These are phyloP conservation scores for Huiozyma naganishii DNA, from an alignment of 805 yeast species.

Conservation along the genomic window DNA sequence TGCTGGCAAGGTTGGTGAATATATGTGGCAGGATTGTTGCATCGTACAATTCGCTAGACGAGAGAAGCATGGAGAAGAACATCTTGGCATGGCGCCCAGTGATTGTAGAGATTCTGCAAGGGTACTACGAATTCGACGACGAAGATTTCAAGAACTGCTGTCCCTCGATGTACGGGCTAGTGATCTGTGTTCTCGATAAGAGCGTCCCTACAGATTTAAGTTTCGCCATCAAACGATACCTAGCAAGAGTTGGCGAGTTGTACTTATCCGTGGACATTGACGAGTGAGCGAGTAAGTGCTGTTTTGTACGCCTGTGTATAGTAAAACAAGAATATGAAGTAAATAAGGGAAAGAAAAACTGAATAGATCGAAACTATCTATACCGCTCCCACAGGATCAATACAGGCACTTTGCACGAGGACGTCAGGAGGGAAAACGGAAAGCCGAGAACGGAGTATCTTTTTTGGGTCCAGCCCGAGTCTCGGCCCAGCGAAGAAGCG, in stretches of 20 bases:
- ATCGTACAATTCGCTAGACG: constrained; percentile 64
- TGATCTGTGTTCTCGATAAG: constrained; percentile 50
- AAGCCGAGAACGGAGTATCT: too few relatives aligned
- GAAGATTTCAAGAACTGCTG: constrained; percentile 53
- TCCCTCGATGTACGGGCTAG: constrained; percentile 49
- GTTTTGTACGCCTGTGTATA: not conserved
- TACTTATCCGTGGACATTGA: constrained; percentile 15
- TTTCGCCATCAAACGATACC: constrained; percentile 47
- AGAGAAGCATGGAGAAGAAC: constrained; percentile 63
- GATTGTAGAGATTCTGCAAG: constrained; percentile 76
- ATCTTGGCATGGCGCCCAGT: constrained; percentile 87
- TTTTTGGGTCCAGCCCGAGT: too few relatives aligned
- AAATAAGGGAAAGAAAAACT: too few relatives aligned
- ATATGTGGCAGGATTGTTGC: constrained; percentile 62
- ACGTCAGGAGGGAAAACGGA: too few relatives aligned
- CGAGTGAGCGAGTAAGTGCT: not conserved
- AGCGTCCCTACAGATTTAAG: constrained; percentile 52
- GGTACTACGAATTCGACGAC: constrained; percentile 66
- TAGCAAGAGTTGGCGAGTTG: constrained; percentile 45
- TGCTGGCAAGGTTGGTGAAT: constrained; percentile 40
- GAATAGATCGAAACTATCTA: too few relatives aligned
- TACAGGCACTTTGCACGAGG: too few relatives aligned
- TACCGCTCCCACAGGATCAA: too few relatives aligned
- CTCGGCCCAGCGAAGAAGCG: too few relatives aligned
- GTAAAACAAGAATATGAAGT: not conserved